Evolutionary conservation across 768 basidiomycete genomes (phyloP), one percentile per base, ranked within the genome.

Genomic region (Pisolithus orientalis): DNA sequence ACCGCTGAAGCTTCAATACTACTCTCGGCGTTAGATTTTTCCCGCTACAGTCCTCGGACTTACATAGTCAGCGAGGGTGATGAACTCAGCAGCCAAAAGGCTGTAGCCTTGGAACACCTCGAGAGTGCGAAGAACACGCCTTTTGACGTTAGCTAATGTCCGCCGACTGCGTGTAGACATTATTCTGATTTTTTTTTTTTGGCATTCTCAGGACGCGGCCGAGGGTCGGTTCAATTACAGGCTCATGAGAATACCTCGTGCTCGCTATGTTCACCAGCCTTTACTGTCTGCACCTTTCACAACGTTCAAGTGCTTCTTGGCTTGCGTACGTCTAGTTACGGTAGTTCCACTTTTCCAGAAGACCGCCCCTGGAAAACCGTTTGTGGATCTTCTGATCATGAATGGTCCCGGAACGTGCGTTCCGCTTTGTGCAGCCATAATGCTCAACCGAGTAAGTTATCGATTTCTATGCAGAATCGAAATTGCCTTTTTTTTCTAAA

Each of bases 401-500:
- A 98, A 98, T 66, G 96, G 96, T 1, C 96, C 96, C 0, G 95
- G 96, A 14, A 97, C 95, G 6, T 94, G 91, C 64, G 82, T 94
- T 32, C 72, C 86, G 5, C 74, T 98, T 6, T 90, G 87, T 53
- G 53, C 79, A 14, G 83, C 87, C 0, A 78, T 83, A 13, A 85
- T 82, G 62, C 52, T 91, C 40, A 86, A 85, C 58, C 82, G 80
- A 67, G 93, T 90, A 64, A 59, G 81, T 72, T 13, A 42, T 46
- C 39, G 5, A 47, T 34, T 62, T 40, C 38, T 44, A 38, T 24
- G 32, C 25, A 42, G 29, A 21, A 28, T 39, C 52, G 21, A n/a
- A 44, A 37, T 43, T 46, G 34, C 17, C 44, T 52, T 21, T 38
- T 38, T 46, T 31, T 44, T 43, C 21, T 21, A 28, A 46, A 52